Evolutionary conservation across 805 yeast genomes (phyloP).

Genomic region (Barnettozyma wickerhamii): DNA sequence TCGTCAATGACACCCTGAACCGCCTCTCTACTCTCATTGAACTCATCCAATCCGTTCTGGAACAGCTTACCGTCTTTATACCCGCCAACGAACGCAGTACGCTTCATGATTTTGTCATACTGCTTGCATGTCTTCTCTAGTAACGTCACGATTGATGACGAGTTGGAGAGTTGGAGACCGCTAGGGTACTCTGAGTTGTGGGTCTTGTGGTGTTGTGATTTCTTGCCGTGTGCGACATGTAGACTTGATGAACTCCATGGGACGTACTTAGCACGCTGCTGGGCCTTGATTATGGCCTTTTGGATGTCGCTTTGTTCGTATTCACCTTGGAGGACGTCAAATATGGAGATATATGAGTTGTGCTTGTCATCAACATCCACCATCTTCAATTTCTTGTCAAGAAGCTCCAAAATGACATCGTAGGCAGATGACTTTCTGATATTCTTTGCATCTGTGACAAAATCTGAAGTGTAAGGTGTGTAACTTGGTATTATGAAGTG

Average conservation of each 20-base stretch:
- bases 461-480: slow-evolving; percentile 73
- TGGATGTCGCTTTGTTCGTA: slow-evolving; percentile 68
- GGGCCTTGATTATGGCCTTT: slow-evolving; percentile 59
- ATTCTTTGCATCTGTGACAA: slow-evolving; percentile 53
- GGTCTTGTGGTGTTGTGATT: slow-evolving; percentile 50
- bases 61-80: slow-evolving; percentile 47
- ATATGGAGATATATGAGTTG: slow-evolving; percentile 59
- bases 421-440: slow-evolving; percentile 72
- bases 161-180: slow-evolving; percentile 82
- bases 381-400: slow-evolving; percentile 76
- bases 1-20: slow-evolving; percentile 75
- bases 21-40: slow-evolving; percentile 69
- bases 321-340: slow-evolving; percentile 63
- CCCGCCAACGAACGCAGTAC: slow-evolving; percentile 80
- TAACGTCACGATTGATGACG: slow-evolving; percentile 67
- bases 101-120: slow-evolving; percentile 72
- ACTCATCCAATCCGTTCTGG: slow-evolving; percentile 51
- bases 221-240: slow-evolving; percentile 71
- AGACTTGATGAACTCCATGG: slow-evolving; percentile 83
- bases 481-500: slow-evolving; percentile 72
- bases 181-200: slow-evolving; percentile 46
- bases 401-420: slow-evolving; percentile 78
- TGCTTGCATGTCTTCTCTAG: slow-evolving; percentile 66
- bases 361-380: slow-evolving; percentile 43
- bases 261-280: slow-evolving; percentile 67